Base-by-base conservation (phyloP, 2,329 filamentous ascomycete genomes). In the Dothiorella sarmentorum region DNA sequence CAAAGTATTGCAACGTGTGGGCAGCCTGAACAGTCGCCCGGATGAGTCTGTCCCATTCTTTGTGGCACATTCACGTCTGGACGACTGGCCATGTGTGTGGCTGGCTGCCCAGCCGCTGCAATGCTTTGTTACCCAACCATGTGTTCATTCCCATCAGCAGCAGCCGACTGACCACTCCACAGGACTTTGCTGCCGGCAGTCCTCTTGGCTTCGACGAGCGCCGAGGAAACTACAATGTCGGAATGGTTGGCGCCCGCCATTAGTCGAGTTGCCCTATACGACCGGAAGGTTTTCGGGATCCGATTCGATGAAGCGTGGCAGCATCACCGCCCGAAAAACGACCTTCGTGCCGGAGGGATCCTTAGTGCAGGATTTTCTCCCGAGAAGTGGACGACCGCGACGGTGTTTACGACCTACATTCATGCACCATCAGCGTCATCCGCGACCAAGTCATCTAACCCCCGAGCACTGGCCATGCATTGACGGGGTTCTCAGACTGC, bases 161-260 rank as follows among this genome's bases (percentile, higher is more conserved):
- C 37, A 59, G 24, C 22, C 40, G 29, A 59, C 49, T 55, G 49
- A 59, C 29, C 38, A 33, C 9, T 26, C 29, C 44, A 33, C 47
- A 60, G 58, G 58, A 60, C 52, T 56, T 60, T 57, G 37, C 52
- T 44, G 58, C 58, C 38, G 58, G 58, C 52, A 60, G 52, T 57
- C 58, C 58, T 56, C 58, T 60, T 37, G 58, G 51, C 4, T 56
- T 60, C 33, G 56, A 60, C 44, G 52, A 60, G 37, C 58, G 58
- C 26, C 58, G 51, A 38, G 55, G 55, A 57, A 49, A 40, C 35
- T 56, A 52, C 57, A 59, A 59, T 18, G 56, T 59, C 13, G 57
- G 57, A 20, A 59, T 59, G 57, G 57, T 59, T 7, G 57, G 57
- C 15, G 57, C 55, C 31, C 38, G 57, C 20, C 57, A 59, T 20